Evolutionary conservation across 208 protist species (phyloP).

Genomic region (Trypanosoma boissoni): DNA sequence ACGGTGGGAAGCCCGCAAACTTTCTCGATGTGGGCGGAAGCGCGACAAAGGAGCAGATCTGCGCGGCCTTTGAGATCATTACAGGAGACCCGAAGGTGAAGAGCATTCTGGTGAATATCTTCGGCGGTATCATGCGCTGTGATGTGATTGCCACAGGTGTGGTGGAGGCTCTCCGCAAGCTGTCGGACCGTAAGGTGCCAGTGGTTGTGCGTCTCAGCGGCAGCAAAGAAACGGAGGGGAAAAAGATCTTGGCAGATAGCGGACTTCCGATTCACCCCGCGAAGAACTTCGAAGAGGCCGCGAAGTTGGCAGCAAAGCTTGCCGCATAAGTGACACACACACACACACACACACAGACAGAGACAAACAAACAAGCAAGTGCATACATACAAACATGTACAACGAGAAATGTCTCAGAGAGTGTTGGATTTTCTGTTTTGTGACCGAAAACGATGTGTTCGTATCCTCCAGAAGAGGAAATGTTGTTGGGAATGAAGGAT

Average conservation of each 20-base stretch:
- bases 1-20: slow-evolving; percentile 98
- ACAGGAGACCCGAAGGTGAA: slow-evolving; percentile 91
- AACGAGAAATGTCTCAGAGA: too few relatives aligned
- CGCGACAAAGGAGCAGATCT: slow-evolving; percentile 92
- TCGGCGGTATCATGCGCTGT: slow-evolving; percentile 99
- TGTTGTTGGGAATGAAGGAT: neutral
- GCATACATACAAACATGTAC: too few relatives aligned
- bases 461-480: neutral
- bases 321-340: too few relatives aligned
- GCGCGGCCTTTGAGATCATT: slow-evolving; percentile 97
- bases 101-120: slow-evolving; percentile 99
- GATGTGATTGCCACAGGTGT: slow-evolving; percentile 98
- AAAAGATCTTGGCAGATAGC: slow-evolving; percentile 92
- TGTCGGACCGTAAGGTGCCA: slow-evolving; percentile 90
- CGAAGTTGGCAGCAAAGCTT: slow-evolving; percentile 71
- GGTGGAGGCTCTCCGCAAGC: slow-evolving; percentile 85
- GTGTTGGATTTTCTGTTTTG: too few relatives aligned
- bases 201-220: slow-evolving; percentile 94
- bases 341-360: too few relatives aligned
- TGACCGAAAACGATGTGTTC: too few relatives aligned
- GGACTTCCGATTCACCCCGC: slow-evolving; percentile 79
- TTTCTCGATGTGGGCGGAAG: slow-evolving; percentile 99
- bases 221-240: slow-evolving; percentile 95
- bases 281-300: slow-evolving; percentile 82
- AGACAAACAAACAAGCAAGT: too few relatives aligned